Base-by-base conservation (phyloP, 2,329 filamentous ascomycete species). In the Microdochium paspali region DNA sequence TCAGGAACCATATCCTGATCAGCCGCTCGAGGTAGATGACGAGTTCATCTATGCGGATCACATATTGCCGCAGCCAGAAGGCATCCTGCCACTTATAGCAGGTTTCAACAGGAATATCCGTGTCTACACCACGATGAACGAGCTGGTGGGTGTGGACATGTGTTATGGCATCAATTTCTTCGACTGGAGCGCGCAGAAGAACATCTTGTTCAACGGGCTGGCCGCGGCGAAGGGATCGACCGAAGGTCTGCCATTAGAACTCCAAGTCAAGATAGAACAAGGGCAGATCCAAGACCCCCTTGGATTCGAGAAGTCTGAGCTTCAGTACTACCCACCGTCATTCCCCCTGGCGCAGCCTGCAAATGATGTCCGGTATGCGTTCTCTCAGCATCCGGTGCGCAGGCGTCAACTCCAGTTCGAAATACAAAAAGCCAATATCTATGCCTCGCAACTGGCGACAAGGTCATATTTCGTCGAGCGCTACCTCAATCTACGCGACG, bases 361-460 rank as follows among this genome's bases (percentile, higher is more conserved):
- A 9, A 67, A 76, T 51, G 76, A 80, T 52, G 57, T 78, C 15
- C 72, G 74, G 39, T 71, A 69, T 32, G 63, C 70, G 7, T 68
- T 79, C 49, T 71, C 72, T 47, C 64, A 67, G 20, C 67, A 79
- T 24, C 72, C 74, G 1, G 61, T 67, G 24, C 69, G 72, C 2
- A 73, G 78, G 2, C 72, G 79, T 1, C 70, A 74, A 47, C 62
- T 90, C 4, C 87, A 93, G 60, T 89, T 84, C 54, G 90, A 95
- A 65, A 93, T 95, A 25, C 89, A 95, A 62, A 95, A 94, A 61
- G 87, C 88, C 6, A 95, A 95, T 62, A 87, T 95, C 32, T 89
- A 91, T 59, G 81, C 84, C 2, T 91, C 85, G 5, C 85, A 90
- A 57, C 71, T 95, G 10, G 82, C 84, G 2, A 94, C 88, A 0